Evolutionary conservation across 2,329 filamentous ascomycete genomes (phyloP).

Genomic region (Lachnellula cervina): DNA sequence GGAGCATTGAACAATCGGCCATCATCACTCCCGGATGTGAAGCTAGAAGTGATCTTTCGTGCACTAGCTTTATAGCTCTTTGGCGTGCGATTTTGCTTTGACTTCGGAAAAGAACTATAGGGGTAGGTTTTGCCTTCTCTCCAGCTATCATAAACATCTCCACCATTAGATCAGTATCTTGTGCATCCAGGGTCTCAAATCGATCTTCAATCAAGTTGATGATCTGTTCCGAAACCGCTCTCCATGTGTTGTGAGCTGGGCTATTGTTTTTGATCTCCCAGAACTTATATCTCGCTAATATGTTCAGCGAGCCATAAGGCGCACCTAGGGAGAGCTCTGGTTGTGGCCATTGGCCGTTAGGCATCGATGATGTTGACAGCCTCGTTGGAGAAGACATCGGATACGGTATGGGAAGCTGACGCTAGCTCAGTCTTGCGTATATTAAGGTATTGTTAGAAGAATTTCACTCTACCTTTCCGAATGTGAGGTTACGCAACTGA

Average conservation of each 20-base stretch:
- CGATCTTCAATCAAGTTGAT: constrained; percentile 11
- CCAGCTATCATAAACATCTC: constrained; percentile 18
- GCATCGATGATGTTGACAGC: neutral
- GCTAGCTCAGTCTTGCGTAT: neutral
- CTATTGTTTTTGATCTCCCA: constrained; percentile 18
- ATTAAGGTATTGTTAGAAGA: neutral
- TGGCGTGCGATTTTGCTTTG: constrained; percentile 10
- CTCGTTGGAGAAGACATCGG: neutral
- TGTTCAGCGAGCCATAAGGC: constrained; percentile 4
- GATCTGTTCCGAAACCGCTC: constrained; percentile 4
- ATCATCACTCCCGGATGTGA: constrained; percentile 9
- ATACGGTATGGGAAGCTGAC: neutral
- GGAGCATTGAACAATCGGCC: constrained; percentile 7
- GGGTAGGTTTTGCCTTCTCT: neutral
- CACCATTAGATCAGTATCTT: constrained; percentile 13
- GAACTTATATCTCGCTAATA: constrained; percentile 7
- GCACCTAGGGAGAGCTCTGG: constrained; percentile 14
- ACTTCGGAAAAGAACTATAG: constrained; percentile 15
- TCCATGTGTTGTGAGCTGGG: constrained; percentile 16
- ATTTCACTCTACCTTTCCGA: neutral
- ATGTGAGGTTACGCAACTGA: neutral
- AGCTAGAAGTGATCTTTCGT: constrained; percentile 7
- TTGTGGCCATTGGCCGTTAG: constrained; percentile 40
- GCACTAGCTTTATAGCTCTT: constrained; percentile 12
- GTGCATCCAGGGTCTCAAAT: constrained; percentile 6